Evolutionary conservation across 2,329 filamentous ascomycete species (phyloP), one percentile per base, ranked within the genome.

Genomic region (Curvularia lunata): DNA sequence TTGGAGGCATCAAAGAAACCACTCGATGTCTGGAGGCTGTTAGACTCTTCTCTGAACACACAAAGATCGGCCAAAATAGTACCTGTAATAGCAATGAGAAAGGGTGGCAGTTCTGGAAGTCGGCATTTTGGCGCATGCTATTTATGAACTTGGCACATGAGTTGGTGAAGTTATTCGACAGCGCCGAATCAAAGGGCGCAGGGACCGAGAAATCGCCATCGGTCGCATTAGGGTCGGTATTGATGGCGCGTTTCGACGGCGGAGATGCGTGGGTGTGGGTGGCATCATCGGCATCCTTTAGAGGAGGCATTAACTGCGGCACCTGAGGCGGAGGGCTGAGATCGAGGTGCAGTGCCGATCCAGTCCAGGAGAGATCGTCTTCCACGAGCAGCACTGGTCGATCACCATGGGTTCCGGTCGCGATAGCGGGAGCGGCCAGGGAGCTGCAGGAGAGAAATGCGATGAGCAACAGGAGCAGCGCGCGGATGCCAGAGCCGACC

Each of bases 21-120:
- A 50, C 84, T 85, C 9, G 94, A 97, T 61, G 90, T 92, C 87
- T 96, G 74, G 16, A 34, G 16, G 6, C n/a, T 37, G 53, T 70
- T 32, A 70, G 49, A 25, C 21, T 46, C 5, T 3, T 21, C 9
- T 28, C 32, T 25, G 6, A 1, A 5, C 9, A 25, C 12, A 18
- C 19, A 28, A 28, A 45, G 7, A 18, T 30, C 13, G n/a, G 18
- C 18, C 30, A 19, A 62, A 85, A 71, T 79, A 91, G 72, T 79
- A 91, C 90, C 81, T 91, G 86, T 9, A 98, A 81, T 63, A 98
- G 85, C 68, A 97, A 82, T 1, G 93, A 97, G 56, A 97, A 82
- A 0, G 94, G 91, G 65, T 93, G 86, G 79, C 94, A 98, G 50
- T 83, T 75, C 65, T 86, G 84, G 67, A 95, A 92, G 3, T 85